Conservation (phyloP, 257 asterid species). For the Thymus quinquecostatus region DNA sequence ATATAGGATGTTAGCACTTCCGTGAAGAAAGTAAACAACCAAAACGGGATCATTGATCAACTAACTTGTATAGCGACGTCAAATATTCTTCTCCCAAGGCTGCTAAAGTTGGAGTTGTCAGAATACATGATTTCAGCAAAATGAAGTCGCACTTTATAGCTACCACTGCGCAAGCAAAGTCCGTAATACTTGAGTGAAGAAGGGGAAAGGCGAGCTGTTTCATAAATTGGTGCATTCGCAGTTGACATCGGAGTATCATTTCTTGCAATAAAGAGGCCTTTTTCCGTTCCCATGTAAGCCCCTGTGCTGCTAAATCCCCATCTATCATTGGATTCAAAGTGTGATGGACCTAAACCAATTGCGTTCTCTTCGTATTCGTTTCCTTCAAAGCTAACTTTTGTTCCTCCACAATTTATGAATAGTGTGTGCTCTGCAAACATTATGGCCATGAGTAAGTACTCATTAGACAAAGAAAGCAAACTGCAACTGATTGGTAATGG, state of each 20-base stretch:
- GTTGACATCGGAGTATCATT: constrained; percentile 37
- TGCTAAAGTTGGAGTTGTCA: constrained; percentile 54
- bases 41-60: constrained; percentile 6
- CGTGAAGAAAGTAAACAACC: not conserved
- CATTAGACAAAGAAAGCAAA: constrained; percentile 7
- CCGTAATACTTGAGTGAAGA: constrained; percentile 76
- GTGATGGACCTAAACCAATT: constrained; percentile 52
- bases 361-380: constrained; percentile 64
- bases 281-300: constrained; percentile 30
- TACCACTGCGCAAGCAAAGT: constrained; percentile 76
- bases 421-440: constrained; percentile 58
- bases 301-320: constrained; percentile 96
- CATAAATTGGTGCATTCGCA: constrained; percentile 47
- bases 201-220: constrained; percentile 77
- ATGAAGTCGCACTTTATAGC: constrained; percentile 86
- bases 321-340: constrained; percentile 42
- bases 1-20: not conserved
- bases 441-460: constrained; percentile 12
- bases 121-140: constrained; percentile 82
- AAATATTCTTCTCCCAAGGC: constrained; percentile 78
- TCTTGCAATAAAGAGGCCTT: constrained; percentile 23
- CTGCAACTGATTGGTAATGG: not conserved
- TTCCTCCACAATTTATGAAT: constrained; percentile 88
- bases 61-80: constrained; percentile 93
- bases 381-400: constrained; percentile 43